A percentile compares a stretch with the other conserved stretches of the same genome.
These are phyloP conservation scores for Cordyceps cateniannulata DNA, from an alignment of 2,329 filamentous ascomycete species.

Conservation along the genomic window DNA sequence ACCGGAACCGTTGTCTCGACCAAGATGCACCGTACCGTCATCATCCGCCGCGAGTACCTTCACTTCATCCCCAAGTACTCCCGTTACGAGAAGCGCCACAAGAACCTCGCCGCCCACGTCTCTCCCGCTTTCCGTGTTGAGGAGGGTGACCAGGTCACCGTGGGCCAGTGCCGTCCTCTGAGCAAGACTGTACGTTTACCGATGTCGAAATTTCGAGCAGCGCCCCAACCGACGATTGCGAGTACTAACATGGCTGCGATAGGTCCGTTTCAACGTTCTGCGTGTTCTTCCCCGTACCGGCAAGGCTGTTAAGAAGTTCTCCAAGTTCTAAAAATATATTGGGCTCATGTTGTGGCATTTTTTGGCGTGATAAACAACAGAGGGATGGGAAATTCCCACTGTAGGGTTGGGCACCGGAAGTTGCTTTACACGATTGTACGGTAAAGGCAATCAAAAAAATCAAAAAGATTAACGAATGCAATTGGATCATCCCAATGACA, in stretches of 20 bases:
- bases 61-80: constrained; percentile 99
- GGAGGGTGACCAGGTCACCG: constrained; percentile 98
- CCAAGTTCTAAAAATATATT: constrained; percentile 78
- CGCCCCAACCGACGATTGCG: not conserved
- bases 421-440: constrained; percentile 37
- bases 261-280: constrained; percentile 99
- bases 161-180: constrained; percentile 98
- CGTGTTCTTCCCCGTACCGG: constrained; percentile 95
- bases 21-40: constrained; percentile 99
- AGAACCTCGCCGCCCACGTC: constrained; percentile 99
- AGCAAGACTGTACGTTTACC: constrained; percentile 88
- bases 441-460: constrained; percentile 40
- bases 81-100: constrained; percentile 99
- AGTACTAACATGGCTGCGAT: constrained; percentile 20
- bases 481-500: constrained; percentile 13
- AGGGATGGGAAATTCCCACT: constrained; percentile 29
- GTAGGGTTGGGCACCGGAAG: constrained; percentile 36
- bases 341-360: constrained; percentile 44
- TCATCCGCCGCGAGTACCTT: constrained; percentile 99
- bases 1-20: constrained; percentile 98
- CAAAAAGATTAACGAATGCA: constrained; percentile 35
- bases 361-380: constrained; percentile 46
- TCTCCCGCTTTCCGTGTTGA: constrained; percentile 99
- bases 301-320: constrained; percentile 96
- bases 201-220: not conserved